Evolutionary conservation across 345 rosid species (phyloP), one percentile per base, ranked within the genome.

Genomic region (Pistacia vera): DNA sequence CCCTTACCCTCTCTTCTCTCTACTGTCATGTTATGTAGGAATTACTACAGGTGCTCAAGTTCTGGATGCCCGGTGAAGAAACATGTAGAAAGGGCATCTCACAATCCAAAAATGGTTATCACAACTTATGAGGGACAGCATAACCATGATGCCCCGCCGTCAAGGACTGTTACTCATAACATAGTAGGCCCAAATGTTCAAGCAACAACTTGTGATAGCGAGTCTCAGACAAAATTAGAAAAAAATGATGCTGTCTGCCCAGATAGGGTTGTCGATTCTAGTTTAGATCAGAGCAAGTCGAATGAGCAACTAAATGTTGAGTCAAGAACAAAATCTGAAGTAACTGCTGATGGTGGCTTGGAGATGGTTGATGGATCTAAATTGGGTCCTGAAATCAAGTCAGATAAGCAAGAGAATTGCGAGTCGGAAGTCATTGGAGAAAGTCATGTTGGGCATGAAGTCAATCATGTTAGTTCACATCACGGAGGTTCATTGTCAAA

Each of bases 1-100:
- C 17, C 11, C 56, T 75, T 74, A 76, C 71, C 64, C 22, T 68
- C 44, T 61, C 49, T 67, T 68, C 33, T 61, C 38, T 63, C 48
- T 57, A 25, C 25, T 48, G 64, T 65, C 48, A 33, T 71, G 73
- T 78, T n/a, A 36, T 80, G 72, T 63, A 96, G 99, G 97, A 96
- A 98, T 83, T 93, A 96, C 83, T 96, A 96, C 79, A 83, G 99
- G 81, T 96, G 99, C 85, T 96, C 99, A 36, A 88, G 87, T 76
- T 83, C 95, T 22, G 95, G 99, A 74, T 96, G 99, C 79, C 93
- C 93, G 0, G 99, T 84, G 48, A 95, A 92, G 89, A 95, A 95
- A 82, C 98, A 89, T 48, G 93, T 92, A 18, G 97, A 92, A 78
- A 85, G 95, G 84, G 91, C 92, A 68, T 89, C 93, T 75, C 86